A percentile compares a stretch with the other conserved stretches of the same genome.
Evolutionary conservation across 805 yeast genomes (phyloP).

Genomic region (Lipomyces chichibuensis): DNA sequence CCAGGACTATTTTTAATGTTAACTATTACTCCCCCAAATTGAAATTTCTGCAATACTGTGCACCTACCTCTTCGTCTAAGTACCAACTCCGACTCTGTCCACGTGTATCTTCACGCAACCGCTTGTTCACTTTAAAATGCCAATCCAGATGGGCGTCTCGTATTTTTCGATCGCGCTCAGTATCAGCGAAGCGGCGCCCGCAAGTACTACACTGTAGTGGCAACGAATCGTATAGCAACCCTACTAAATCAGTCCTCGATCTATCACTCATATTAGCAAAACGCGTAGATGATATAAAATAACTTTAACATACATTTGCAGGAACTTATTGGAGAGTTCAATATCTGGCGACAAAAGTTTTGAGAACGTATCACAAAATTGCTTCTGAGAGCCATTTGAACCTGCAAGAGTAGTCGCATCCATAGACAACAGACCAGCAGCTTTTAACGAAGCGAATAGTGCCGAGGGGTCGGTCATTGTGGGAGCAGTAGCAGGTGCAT

Average conservation of each 20-base stretch:
- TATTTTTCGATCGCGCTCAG: slow-evolving; percentile 55
- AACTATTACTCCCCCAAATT: slow-evolving; percentile 46
- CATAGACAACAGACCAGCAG: slow-evolving; percentile 39
- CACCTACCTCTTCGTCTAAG: slow-evolving; percentile 61
- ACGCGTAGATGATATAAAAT: not conserved
- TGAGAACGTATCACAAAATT: slow-evolving; percentile 2
- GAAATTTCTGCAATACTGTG: slow-evolving; percentile 78
- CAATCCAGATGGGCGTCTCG: slow-evolving; percentile 83
- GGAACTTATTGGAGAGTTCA: slow-evolving; percentile 43
- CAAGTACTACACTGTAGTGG: slow-evolving; percentile 86
- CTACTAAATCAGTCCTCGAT: slow-evolving; percentile 43
- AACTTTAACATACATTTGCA: slow-evolving; percentile 32
- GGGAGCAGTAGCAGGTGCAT: not conserved
- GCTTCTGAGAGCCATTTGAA: not conserved
- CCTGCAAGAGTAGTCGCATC: not conserved
- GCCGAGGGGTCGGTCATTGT: slow-evolving; percentile 26
- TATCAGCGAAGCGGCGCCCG: slow-evolving; percentile 78
- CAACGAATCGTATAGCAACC: slow-evolving; percentile 57
- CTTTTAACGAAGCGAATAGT: slow-evolving; percentile 36
- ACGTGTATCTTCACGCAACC: slow-evolving; percentile 55
- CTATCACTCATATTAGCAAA: slow-evolving; percentile 13
- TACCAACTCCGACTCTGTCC: slow-evolving; percentile 82
- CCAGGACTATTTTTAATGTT: slow-evolving; percentile 28
- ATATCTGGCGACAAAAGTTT: slow-evolving; percentile 35
- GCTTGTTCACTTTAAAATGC: slow-evolving; percentile 92